Evolutionary conservation across 1,139 yeast species (phyloP).

Genomic region (Taiozyma sp.): DNA sequence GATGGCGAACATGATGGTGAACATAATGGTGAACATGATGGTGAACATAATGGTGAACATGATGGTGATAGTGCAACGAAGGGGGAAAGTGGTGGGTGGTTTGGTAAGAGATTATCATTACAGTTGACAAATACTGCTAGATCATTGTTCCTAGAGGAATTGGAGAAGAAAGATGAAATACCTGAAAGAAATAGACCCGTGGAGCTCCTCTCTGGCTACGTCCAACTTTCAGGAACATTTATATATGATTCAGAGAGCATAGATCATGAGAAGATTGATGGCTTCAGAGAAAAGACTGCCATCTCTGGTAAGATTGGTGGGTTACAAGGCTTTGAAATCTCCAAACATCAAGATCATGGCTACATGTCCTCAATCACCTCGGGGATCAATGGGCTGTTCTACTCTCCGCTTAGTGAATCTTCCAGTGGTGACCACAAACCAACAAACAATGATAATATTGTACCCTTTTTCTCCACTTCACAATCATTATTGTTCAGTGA

Average conservation of each 20-base stretch:
- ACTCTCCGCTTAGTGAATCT: slow-evolving; percentile 4
- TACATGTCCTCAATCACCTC: slow-evolving; percentile 21
- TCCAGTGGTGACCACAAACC: slow-evolving; percentile 20
- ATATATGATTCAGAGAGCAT: slow-evolving; percentile 52
- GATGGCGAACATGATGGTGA: neutral
- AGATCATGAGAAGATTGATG: slow-evolving; percentile 37
- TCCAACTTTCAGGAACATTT: slow-evolving; percentile 71
- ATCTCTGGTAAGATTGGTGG: slow-evolving; percentile 63
- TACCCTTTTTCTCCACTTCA: slow-evolving; percentile 74
- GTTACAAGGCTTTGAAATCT: slow-evolving; percentile 40
- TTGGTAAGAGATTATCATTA: too few species aligned
- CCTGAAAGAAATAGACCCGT: slow-evolving; percentile 25
- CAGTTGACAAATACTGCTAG: slow-evolving; percentile 35
- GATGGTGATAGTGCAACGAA: neutral
- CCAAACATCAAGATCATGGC: slow-evolving; percentile 14
- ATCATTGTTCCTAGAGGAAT: slow-evolving; percentile 29
- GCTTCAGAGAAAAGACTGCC: slow-evolving; percentile 39
- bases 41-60: too few species aligned
- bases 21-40: neutral
- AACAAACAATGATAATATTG: slow-evolving; percentile 3
- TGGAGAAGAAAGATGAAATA: slow-evolving; percentile 23
- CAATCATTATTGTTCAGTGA: slow-evolving; percentile 76
- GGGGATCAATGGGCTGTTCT: slow-evolving; percentile 24
- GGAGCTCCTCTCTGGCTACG: slow-evolving; percentile 57
- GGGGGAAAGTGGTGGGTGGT: slow-evolving; percentile 2